A percentile compares a stretch with the other conserved stretches of the same genome.
Conservation (phyloP, 768 basidiomycete species). For the Pleurotus tuber-regium region DNA sequence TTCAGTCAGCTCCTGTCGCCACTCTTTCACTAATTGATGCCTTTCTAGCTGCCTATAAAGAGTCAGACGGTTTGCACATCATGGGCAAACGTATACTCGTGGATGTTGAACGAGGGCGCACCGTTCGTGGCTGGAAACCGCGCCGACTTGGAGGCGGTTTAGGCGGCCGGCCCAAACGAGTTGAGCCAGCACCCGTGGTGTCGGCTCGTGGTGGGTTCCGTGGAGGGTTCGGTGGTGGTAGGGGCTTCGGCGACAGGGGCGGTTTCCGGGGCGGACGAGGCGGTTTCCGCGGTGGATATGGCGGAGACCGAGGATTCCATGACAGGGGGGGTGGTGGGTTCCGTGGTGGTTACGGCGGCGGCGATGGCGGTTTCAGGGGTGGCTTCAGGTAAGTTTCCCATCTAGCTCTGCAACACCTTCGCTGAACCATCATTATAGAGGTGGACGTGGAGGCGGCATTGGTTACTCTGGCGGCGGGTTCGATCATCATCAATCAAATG, state of each 20-base stretch:
- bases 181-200: conserved; percentile 37
- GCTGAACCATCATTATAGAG: conserved; percentile 30
- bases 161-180: conserved; percentile 94
- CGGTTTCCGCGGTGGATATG: conserved; percentile 37
- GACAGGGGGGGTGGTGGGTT: conserved; percentile 33
- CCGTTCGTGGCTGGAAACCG: conserved; percentile 98
- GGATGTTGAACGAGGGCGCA: conserved; percentile 96
- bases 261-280: conserved; percentile 40
- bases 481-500: conserved; percentile 49
- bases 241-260: conserved; percentile 42
- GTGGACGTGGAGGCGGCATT: conserved; percentile 71
- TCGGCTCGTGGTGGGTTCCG: conserved; percentile 33
- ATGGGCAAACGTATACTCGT: conserved; percentile 96
- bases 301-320: conserved; percentile 34
- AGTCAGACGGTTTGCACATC: conserved; percentile 94
- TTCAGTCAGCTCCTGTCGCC: conserved; percentile 16
- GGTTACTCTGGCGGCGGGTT: conserved; percentile 67
- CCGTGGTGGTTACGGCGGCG: conserved; percentile 35
- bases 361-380: conserved; percentile 36
- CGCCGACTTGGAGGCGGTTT: conserved; percentile 95
- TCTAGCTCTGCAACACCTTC: conserved; percentile 8
- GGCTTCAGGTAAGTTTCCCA: conserved; percentile 43
- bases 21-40: neutral
- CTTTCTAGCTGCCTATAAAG: conserved; percentile 83
- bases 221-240: conserved; percentile 45